Evolutionary conservation across 2,329 filamentous ascomycete genomes (phyloP), one percentile per base, ranked within the genome.

Genomic region (Cadophora malorum): DNA sequence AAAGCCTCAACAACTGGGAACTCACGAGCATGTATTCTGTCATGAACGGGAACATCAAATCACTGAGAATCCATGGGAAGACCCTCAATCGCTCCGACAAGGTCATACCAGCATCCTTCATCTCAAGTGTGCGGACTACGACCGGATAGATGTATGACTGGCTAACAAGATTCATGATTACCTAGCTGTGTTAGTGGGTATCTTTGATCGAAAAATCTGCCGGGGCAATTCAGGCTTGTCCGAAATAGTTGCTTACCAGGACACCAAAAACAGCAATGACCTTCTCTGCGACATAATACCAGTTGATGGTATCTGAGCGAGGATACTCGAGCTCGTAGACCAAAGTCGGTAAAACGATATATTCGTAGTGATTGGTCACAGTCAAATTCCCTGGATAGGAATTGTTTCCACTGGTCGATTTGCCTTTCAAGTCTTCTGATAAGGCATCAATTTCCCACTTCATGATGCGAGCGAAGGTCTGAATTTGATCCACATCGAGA

Each of bases 301-400:
- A 93, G 78, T 91, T 88, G 71, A 92, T 90, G 4, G 78, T 82
- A 21, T 91, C 86, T 53, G 86, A 84, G n/a, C 90, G 85, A 1
- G 92, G 91, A 74, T 94, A 94, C 74, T 92, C 89, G 55, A 92
- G 84, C 76, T 95, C 92, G 77, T 94, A 95, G 16, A 94, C 90
- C 4, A 94, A 81, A 0, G 91, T 94, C 3, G 92, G 92, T 10
- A 94, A 82, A 53, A 89, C 85, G 61, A 91, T 89, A 83, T 90
- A 95, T 76, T 92, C 90, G 75, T 88, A 87, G 72, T 91, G 89
- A 75, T 91, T 89, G 60, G 75, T 68, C 12, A 88, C 72, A 0
- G 86, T 91, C 47, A 94, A 81, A 74, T 94, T 94, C 60, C 85
- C 81, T 0, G 91, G 91, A 74, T 94, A 94, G 23, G 78, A 83